Percentiles rank a stretch among this genome's conserved stretches.
Evolutionary conservation across 352 stramenopile species (phyloP).

Genomic region (Phytophthora cryptogea): DNA sequence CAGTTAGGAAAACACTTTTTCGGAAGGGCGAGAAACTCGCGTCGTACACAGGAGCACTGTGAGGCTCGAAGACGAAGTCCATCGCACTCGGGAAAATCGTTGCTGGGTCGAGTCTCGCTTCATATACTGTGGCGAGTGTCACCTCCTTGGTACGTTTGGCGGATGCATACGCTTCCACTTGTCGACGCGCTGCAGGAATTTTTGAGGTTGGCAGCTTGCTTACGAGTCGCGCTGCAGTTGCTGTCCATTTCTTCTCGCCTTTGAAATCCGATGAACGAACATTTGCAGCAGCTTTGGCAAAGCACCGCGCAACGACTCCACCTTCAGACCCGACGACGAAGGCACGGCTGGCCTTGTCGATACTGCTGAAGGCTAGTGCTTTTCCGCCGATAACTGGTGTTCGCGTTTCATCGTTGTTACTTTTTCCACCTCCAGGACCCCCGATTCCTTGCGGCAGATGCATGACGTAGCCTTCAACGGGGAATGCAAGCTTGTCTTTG

Average conservation of each 20-base stretch:
- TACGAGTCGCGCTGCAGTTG: slow-evolving; percentile 62
- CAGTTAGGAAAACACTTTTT: slow-evolving; percentile 80
- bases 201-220: slow-evolving; percentile 52
- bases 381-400: slow-evolving; percentile 62
- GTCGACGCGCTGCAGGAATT: slow-evolving; percentile 54
- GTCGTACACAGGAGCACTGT: slow-evolving; percentile 80
- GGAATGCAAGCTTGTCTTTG: slow-evolving; percentile 86
- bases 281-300: slow-evolving; percentile 44
- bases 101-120: slow-evolving; percentile 65
- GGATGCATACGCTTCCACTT: slow-evolving; percentile 71
- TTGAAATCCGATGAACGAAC: slow-evolving; percentile 69
- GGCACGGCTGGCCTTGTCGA: slow-evolving; percentile 69
- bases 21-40: slow-evolving; percentile 85
- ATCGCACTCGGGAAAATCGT: slow-evolving; percentile 68
- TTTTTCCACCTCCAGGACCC: slow-evolving; percentile 15
- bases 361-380: slow-evolving; percentile 61
- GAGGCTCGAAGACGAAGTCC: slow-evolving; percentile 77
- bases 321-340: slow-evolving; percentile 82
- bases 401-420: slow-evolving; percentile 9
- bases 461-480: slow-evolving; percentile 87
- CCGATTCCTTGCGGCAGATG: slow-evolving; percentile 39
- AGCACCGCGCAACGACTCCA: slow-evolving; percentile 69
- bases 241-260: slow-evolving; percentile 82
- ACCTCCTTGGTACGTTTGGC: slow-evolving; percentile 72
- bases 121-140: slow-evolving; percentile 71